Conservation (phyloP, 495 filamentous ascomycete species). For the Pyrenula aspistea region DNA sequence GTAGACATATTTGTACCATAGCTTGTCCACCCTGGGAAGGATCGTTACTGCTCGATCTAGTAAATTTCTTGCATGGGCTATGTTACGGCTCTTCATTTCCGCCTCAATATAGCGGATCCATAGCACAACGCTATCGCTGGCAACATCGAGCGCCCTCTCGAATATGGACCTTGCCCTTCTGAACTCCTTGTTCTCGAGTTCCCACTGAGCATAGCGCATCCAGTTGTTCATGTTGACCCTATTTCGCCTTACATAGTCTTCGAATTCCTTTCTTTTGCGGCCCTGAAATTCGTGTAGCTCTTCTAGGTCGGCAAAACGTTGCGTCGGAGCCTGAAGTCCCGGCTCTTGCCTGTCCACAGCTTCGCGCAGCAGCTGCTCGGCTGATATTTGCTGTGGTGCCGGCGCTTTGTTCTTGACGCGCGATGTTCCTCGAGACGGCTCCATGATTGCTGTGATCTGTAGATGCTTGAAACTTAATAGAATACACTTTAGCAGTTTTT, state of each 20-base stretch:
- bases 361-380: conserved; percentile 94
- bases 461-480: too few relatives aligned
- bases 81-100: conserved; percentile 93
- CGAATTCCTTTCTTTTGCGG: conserved; percentile 89
- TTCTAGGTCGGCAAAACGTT: conserved; percentile 91
- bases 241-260: conserved; percentile 95
- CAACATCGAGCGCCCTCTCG: conserved; percentile 88
- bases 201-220: conserved; percentile 96
- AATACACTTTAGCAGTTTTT: too few relatives aligned
- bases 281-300: conserved; percentile 97
- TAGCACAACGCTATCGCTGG: conserved; percentile 67
- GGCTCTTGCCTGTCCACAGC: conserved; percentile 95
- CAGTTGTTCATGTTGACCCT: conserved; percentile 95
- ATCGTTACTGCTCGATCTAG: conserved; percentile 94
- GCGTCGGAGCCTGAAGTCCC: conserved; percentile 76
- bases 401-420: conserved; percentile 97
- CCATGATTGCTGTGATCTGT: too few relatives aligned
- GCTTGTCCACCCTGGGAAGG: conserved; percentile 79
- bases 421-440: conserved; percentile 84
- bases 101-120: conserved; percentile 89
- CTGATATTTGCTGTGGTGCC: conserved; percentile 81
- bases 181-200: conserved; percentile 96
- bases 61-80: conserved; percentile 93
- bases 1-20: conserved; percentile 99
- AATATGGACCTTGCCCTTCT: conserved; percentile 93